phyloP scores from a whole-genome alignment of 345 rosid species.

The Euphorbia tirucalli region DNA sequence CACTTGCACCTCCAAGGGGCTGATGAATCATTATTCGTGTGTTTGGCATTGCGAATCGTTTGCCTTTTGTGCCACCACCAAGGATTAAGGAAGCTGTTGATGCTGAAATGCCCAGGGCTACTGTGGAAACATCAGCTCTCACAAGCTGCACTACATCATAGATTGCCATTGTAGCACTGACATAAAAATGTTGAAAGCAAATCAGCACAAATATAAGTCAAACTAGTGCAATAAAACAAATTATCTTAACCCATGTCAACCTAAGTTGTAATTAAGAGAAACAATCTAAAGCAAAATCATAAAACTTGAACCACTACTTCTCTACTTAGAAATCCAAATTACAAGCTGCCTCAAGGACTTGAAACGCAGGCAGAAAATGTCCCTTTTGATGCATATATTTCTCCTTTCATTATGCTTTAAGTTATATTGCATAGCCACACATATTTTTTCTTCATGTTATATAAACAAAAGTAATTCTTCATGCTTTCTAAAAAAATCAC shows the following conservation, averaged over 20 bases:
- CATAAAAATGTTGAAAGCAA: conserved; percentile 7
- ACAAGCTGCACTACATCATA: conserved; percentile 86
- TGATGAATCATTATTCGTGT: conserved; percentile 93
- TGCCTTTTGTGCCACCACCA: conserved; percentile 92
- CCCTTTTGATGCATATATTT: no score
- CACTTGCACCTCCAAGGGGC: conserved; percentile 91
- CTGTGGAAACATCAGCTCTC: conserved; percentile 87
- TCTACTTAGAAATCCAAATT: no score
- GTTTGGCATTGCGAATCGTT: conserved; percentile 95
- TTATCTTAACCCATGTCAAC: neutral
- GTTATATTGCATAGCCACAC: no score
- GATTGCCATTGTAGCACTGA: conserved; percentile 95
- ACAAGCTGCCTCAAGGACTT: no score
- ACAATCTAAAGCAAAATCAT: neutral
- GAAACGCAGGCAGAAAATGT: no score
- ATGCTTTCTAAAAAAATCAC: no score
- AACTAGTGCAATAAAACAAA: neutral
- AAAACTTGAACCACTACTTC: neutral
- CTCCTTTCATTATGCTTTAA: no score
- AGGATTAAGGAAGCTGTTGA: conserved; percentile 91
- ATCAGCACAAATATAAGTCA: neutral
- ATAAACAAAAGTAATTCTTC: no score
- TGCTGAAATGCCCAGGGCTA: conserved; percentile 84
- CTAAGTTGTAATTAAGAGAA: neutral
- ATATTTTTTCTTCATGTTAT: no score